These are phyloP conservation scores for Santalum album DNA, from an alignment of 164 flowering plant genomes.

Conservation along the genomic window DNA sequence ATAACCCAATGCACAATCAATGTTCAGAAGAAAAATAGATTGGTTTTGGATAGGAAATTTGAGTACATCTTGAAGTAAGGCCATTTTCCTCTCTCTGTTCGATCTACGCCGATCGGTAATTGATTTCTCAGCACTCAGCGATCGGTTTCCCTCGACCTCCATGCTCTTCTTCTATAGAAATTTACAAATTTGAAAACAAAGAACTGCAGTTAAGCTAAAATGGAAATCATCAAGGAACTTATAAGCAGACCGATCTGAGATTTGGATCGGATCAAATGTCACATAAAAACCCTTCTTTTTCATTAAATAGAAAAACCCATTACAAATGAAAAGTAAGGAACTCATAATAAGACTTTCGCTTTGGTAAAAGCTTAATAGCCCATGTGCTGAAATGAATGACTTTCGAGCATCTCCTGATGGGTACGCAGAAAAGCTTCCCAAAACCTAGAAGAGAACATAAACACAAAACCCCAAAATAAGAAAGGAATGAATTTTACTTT, in stretches of 20 bases:
- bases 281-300: too few species aligned
- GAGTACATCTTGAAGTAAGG: conserved; percentile 52
- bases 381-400: too few species aligned
- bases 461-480: neutral
- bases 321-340: too few species aligned
- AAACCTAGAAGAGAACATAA: neutral
- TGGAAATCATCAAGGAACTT: conserved; percentile 20
- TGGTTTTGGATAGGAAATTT: neutral
- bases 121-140: conserved; percentile 14
- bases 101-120: conserved; percentile 19
- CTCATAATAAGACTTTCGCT: too few species aligned
- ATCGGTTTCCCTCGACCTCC: conserved; percentile 25
- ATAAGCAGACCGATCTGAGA: conserved; percentile 18
- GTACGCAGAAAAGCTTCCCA: too few species aligned
- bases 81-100: conserved; percentile 42
- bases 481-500: conserved; percentile 23
- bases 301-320: too few species aligned
- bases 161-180: conserved; percentile 16
- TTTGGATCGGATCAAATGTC: too few species aligned
- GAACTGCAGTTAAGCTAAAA: too few species aligned
- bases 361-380: too few species aligned
- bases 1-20: too few species aligned
- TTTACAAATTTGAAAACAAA: conserved; percentile 15
- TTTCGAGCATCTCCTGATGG: too few species aligned
- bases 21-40: neutral